phyloP scores from a whole-genome alignment of 108 stramenopile species.

The Stephanodiscus triporus region DNA sequence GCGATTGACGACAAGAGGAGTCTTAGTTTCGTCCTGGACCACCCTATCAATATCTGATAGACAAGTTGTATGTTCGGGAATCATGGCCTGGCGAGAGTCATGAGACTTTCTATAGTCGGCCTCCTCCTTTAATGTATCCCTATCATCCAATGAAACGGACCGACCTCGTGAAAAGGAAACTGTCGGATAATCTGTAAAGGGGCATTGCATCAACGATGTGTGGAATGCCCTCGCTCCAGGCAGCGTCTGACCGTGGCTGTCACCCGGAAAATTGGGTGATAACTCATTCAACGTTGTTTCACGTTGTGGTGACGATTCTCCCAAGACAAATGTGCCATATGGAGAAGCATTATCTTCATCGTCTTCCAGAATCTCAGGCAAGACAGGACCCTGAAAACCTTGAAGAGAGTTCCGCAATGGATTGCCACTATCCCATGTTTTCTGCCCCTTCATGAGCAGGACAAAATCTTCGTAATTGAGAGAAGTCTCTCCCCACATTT shows the following conservation, averaged over 20 bases:
- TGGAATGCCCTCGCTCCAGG: conserved; percentile 27
- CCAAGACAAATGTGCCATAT: background rate
- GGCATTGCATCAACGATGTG: conserved; percentile 10
- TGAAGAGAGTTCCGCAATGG: conserved; percentile 24
- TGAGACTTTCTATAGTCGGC: conserved; percentile 20
- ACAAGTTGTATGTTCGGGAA: conserved; percentile 68
- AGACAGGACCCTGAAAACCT: conserved; percentile 9
- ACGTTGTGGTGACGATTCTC: conserved; percentile 1
- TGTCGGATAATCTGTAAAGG: background rate
- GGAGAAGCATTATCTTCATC: conserved; percentile 31
- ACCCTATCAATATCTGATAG: conserved; percentile 40
- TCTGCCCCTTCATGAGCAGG: conserved; percentile 89
- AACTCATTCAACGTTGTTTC: background rate
- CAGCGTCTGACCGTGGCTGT: background rate
- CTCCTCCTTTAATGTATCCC: conserved; percentile 37
- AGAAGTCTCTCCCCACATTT: conserved; percentile 80
- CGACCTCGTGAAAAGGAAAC: conserved; percentile 28
- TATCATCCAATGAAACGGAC: conserved; percentile 44
- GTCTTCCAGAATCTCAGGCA: conserved; percentile 37
- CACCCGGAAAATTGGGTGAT: no score
- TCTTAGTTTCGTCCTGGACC: conserved; percentile 53
- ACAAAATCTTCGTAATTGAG: conserved; percentile 84
- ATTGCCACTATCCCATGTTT: conserved; percentile 32
- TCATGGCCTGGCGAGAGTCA: conserved; percentile 69
- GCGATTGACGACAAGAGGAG: conserved; percentile 72